Percentiles rank a stretch among this genome's conserved stretches.
Evolutionary conservation across 148 eudicot genomes (phyloP).

Genomic region (Arbutus unedo): DNA sequence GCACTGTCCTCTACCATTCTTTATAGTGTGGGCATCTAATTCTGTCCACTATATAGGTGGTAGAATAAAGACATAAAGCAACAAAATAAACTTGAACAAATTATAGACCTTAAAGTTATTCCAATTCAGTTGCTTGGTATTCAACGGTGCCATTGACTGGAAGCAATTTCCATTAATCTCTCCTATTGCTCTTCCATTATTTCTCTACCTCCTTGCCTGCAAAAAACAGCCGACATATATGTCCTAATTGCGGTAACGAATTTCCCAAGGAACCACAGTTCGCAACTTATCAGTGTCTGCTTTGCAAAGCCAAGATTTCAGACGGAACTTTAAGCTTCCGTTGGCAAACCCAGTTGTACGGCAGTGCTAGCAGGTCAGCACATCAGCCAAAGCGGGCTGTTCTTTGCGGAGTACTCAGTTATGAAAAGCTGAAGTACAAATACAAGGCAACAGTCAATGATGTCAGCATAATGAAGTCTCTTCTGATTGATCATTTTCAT

Average conservation of each 20-base stretch:
- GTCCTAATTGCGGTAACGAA: background rate
- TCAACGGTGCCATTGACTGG: background rate
- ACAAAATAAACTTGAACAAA: background rate
- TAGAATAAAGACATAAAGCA: background rate
- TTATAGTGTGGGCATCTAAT: background rate
- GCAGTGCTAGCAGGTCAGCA: background rate
- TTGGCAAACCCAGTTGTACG: background rate
- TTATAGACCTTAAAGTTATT: background rate
- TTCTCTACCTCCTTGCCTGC: background rate
- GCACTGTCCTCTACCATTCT: background rate
- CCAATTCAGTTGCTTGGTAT: background rate
- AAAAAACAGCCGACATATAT: background rate
- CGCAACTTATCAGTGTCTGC: background rate
- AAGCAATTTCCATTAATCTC: background rate
- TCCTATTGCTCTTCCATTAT: background rate
- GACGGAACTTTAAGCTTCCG: background rate
- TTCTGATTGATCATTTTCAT: constrained; percentile 35
- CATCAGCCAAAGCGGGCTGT: constrained; percentile 49
- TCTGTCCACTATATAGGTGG: background rate
- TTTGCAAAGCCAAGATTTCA: background rate
- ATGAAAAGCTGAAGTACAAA: constrained; percentile 40
- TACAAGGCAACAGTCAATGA: constrained; percentile 59
- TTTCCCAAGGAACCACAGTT: background rate
- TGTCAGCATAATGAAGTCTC: constrained; percentile 39
- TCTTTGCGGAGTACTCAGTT: constrained; percentile 73